phyloP scores from a whole-genome alignment of 768 basidiomycete species.

The Sporobolomyces phaffii region DNA sequence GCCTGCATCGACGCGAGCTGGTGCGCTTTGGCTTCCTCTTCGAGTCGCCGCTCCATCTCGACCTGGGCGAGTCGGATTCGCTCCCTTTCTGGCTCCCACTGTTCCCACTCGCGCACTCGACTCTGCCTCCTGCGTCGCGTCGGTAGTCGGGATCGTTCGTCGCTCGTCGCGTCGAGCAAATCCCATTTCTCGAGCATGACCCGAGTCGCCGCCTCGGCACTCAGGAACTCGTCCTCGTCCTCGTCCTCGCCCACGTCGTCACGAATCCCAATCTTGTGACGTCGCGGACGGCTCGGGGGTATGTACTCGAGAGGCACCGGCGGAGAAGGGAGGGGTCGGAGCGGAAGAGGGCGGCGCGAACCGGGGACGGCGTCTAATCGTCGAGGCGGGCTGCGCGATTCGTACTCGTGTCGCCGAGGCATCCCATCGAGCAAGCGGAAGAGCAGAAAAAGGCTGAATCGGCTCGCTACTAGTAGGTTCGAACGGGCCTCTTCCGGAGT shows the following conservation, averaged over 20 bases:
- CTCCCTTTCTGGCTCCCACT: slow-evolving; percentile 15
- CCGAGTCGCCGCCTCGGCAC: slow-evolving; percentile 14
- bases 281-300: neutral
- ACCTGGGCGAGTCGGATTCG: slow-evolving; percentile 24
- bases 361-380: too few relatives aligned
- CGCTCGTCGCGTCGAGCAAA: neutral
- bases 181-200: slow-evolving; percentile 26
- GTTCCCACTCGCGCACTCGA: slow-evolving; percentile 17
- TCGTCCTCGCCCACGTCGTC: neutral
- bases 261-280: too few relatives aligned
- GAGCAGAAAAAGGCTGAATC: too few relatives aligned
- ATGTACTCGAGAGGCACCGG: neutral
- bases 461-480: too few relatives aligned
- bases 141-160: neutral
- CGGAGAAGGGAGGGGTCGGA: neutral
- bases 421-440: too few relatives aligned
- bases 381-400: too few relatives aligned
- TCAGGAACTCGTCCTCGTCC: slow-evolving; percentile 2
- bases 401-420: too few relatives aligned
- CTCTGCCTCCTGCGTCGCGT: slow-evolving; percentile 11
- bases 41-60: slow-evolving; percentile 20
- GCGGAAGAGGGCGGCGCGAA: too few relatives aligned
- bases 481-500: too few relatives aligned
- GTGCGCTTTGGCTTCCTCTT: slow-evolving; percentile 13
- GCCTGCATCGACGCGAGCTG: neutral